Evolutionary conservation across 495 filamentous ascomycete genomes (phyloP).

Genomic region (Podospora australis): DNA sequence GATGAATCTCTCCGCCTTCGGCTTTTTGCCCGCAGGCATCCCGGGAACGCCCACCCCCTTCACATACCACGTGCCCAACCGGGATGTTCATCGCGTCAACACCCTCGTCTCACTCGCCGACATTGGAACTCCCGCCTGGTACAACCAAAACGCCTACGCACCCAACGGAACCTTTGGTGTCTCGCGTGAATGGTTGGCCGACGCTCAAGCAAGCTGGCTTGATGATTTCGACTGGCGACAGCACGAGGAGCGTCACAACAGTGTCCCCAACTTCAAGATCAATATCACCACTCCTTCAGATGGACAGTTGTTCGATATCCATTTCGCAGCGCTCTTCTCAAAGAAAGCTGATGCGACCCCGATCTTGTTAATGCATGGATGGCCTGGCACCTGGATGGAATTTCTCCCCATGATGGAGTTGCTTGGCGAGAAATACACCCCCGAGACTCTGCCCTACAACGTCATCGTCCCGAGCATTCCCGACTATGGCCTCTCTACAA

Average conservation of each 20-base stretch:
- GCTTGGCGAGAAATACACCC: constrained; percentile 46
- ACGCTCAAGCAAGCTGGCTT: constrained; percentile 50
- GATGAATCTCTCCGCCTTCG: constrained; percentile 1
- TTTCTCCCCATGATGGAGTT: constrained; percentile 39
- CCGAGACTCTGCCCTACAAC: constrained; percentile 55
- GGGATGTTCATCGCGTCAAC: constrained; percentile 1
- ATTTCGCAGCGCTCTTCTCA: constrained; percentile 60
- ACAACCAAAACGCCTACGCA: constrained; percentile 12
- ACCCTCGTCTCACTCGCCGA: neutral
- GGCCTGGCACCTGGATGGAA: constrained; percentile 49
- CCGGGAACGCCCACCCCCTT: neutral
- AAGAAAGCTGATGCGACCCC: constrained; percentile 53
- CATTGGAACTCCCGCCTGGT: constrained; percentile 9
- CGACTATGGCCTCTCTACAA: constrained; percentile 54
- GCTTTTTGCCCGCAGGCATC: neutral
- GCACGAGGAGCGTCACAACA: constrained; percentile 53
- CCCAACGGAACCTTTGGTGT: constrained; percentile 43
- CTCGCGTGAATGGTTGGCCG: constrained; percentile 48
- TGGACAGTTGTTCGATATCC: constrained; percentile 39
- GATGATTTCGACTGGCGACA: constrained; percentile 43
- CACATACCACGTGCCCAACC: neutral
- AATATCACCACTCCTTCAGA: constrained; percentile 39
- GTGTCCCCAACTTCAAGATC: constrained; percentile 55
- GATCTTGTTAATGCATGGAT: constrained; percentile 45
- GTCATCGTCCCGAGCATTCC: constrained; percentile 60